Evolutionary conservation across 257 asterid genomes (phyloP).

Genomic region (Orobanche coerulescens): DNA sequence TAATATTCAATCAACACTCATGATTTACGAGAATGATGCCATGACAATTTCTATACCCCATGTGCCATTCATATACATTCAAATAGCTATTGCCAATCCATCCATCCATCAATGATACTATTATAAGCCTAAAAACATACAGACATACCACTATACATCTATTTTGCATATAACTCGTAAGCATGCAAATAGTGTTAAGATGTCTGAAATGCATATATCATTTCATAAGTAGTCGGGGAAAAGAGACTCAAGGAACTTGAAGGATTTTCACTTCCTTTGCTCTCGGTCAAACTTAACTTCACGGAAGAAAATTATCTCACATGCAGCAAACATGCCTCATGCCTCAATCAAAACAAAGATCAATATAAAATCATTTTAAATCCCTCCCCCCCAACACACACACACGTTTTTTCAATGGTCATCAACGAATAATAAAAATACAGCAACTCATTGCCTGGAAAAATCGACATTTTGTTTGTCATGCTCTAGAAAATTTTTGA

Average conservation of each 20-base stretch:
- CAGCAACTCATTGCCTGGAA: background rate
- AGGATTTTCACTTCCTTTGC: background rate
- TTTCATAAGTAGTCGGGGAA: background rate
- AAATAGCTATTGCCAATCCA: background rate
- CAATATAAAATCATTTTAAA: background rate
- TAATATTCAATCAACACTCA: background rate
- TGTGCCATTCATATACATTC: background rate
- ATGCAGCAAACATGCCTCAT: background rate
- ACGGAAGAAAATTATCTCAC: background rate
- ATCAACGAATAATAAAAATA: background rate
- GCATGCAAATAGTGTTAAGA: too few species aligned
- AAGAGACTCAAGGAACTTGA: background rate
- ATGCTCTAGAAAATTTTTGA: background rate
- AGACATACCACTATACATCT: background rate
- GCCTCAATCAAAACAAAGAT: background rate
- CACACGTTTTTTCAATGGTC: background rate
- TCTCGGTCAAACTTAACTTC: background rate
- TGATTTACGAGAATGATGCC: background rate
- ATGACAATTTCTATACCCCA: background rate
- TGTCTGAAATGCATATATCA: background rate
- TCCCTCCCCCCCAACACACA: too few species aligned
- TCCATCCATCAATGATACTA: background rate
- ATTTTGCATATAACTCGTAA: background rate
- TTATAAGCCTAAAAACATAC: background rate
- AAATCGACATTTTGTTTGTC: background rate